phyloP scores from a whole-genome alignment of 2,329 filamentous ascomycete genomes.

The Monosporascus sp. region DNA sequence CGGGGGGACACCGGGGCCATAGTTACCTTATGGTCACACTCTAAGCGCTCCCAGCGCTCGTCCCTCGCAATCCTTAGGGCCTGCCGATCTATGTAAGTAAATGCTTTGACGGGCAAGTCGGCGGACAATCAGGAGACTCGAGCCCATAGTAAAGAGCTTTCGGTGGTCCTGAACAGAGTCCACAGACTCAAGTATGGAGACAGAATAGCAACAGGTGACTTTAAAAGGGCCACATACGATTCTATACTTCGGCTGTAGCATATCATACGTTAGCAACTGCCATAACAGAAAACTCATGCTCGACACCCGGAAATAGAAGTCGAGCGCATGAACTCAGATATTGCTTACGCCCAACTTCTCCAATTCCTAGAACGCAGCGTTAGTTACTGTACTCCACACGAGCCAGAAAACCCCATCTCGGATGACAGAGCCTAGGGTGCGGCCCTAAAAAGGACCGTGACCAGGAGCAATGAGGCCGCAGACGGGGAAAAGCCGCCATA shows the following conservation, averaged over 20 bases:
- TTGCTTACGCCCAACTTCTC: not conserved
- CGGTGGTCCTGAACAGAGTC: too few species aligned
- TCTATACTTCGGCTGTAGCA: not conserved
- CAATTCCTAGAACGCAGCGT: not conserved
- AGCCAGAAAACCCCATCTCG: too few species aligned
- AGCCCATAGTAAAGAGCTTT: slow-evolving; percentile 35
- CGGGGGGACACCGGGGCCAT: not conserved
- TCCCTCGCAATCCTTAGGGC: slow-evolving; percentile 83
- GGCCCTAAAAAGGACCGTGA: too few species aligned
- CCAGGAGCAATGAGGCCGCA: too few species aligned
- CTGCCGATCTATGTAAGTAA: not conserved
- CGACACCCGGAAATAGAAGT: not conserved
- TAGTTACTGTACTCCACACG: too few species aligned
- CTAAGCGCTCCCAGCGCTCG: slow-evolving; percentile 77
- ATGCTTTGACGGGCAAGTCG: not conserved
- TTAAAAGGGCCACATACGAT: not conserved
- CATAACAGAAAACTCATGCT: slow-evolving; percentile 36
- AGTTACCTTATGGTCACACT: slow-evolving; percentile 75
- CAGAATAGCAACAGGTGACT: too few species aligned
- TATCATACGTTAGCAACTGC: slow-evolving; percentile 55
- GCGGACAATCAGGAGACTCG: slow-evolving; percentile 66
- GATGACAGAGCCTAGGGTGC: too few species aligned
- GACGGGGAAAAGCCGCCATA: not conserved
- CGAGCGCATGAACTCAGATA: not conserved
- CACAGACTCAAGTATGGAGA: too few species aligned